A percentile compares a stretch with the other conserved stretches of the same genome.
phyloP scores from a whole-genome alignment of 495 filamentous ascomycete species.

The Hypomontagnella submonticulosa region DNA sequence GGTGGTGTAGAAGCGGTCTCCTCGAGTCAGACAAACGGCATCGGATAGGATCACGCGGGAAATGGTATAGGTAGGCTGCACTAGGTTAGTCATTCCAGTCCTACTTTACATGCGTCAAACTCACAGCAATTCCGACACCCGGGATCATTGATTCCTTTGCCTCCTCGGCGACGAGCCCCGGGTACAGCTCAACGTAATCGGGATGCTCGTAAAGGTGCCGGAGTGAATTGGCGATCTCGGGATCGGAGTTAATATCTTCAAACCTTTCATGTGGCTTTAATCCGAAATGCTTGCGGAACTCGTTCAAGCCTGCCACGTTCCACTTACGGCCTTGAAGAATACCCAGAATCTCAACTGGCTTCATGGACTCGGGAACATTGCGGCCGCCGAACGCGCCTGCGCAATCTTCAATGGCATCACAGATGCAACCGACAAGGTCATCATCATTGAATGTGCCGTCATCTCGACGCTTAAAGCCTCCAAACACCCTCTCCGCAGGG shows the following conservation, averaged over 20 bases:
- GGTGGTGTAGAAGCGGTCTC: constrained; percentile 85
- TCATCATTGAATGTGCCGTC: constrained; percentile 74
- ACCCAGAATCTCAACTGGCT: constrained; percentile 82
- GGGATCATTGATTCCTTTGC: constrained; percentile 77
- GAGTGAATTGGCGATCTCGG: constrained; percentile 73
- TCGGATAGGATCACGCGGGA: constrained; percentile 87
- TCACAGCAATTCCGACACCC: constrained; percentile 76
- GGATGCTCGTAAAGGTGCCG: constrained; percentile 79
- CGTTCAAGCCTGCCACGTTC: constrained; percentile 86
- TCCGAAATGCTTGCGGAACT: constrained; percentile 85
- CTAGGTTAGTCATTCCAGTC: constrained; percentile 13
- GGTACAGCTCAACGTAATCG: constrained; percentile 65
- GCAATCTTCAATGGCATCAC: constrained; percentile 70
- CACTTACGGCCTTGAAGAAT: constrained; percentile 86
- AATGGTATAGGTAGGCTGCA: constrained; percentile 77
- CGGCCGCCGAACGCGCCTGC: constrained; percentile 75
- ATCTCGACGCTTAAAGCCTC: constrained; percentile 65
- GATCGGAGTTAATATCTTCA: constrained; percentile 82
- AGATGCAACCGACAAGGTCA: constrained; percentile 74
- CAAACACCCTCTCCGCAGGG: constrained; percentile 72
- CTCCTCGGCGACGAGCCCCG: constrained; percentile 80
- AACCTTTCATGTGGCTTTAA: constrained; percentile 80
- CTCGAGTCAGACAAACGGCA: constrained; percentile 84
- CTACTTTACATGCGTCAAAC: constrained; percentile 3
- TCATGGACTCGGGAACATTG: constrained; percentile 78